Percentiles rank a stretch among this genome's conserved stretches.
These are phyloP conservation scores for Xylaria sp. DNA, from an alignment of 2,329 filamentous ascomycete species.

Conservation along the genomic window DNA sequence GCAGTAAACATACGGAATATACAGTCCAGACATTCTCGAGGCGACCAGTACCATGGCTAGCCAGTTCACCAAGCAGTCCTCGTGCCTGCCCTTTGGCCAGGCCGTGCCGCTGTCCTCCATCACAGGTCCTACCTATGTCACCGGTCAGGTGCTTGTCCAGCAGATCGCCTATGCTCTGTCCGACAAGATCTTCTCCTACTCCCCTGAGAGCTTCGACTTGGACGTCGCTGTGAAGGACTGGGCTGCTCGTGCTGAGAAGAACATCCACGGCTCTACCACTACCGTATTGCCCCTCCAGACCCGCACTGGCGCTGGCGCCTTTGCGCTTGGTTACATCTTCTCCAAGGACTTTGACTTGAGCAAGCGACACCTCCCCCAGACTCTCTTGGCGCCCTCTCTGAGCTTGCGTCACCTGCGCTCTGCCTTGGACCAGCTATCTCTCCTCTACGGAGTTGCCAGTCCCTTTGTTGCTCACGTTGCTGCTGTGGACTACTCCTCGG, in stretches of 20 bases:
- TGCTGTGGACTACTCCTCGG: slow-evolving; percentile 74
- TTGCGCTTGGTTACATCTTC: slow-evolving; percentile 95
- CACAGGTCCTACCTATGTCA: slow-evolving; percentile 84
- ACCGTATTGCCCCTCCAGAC: slow-evolving; percentile 78
- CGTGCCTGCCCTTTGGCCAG: slow-evolving; percentile 54
- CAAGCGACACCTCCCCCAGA: slow-evolving; percentile 88
- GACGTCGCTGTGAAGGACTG: slow-evolving; percentile 78
- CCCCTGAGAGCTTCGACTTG: slow-evolving; percentile 86
- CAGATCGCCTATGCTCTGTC: slow-evolving; percentile 93
- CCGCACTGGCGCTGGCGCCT: slow-evolving; percentile 78
- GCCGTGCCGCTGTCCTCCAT: slow-evolving; percentile 55
- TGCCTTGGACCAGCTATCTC: slow-evolving; percentile 84
- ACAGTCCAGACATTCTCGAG: slow-evolving; percentile 37
- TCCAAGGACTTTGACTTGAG: slow-evolving; percentile 90
- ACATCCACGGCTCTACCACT: slow-evolving; percentile 77
- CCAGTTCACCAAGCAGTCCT: slow-evolving; percentile 41
- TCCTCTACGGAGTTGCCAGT: slow-evolving; percentile 86
- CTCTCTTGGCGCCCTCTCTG: slow-evolving; percentile 78
- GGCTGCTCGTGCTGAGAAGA: slow-evolving; percentile 63
- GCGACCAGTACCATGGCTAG: slow-evolving; percentile 29
- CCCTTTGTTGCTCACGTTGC: slow-evolving; percentile 91
- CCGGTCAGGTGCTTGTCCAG: slow-evolving; percentile 88
- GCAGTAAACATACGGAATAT: slow-evolving; percentile 28
- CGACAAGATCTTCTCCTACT: slow-evolving; percentile 97
- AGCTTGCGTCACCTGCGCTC: slow-evolving; percentile 74